Base-by-base conservation (phyloP, 2,329 filamentous ascomycete genomes). In the Ramichloridium luteum region DNA sequence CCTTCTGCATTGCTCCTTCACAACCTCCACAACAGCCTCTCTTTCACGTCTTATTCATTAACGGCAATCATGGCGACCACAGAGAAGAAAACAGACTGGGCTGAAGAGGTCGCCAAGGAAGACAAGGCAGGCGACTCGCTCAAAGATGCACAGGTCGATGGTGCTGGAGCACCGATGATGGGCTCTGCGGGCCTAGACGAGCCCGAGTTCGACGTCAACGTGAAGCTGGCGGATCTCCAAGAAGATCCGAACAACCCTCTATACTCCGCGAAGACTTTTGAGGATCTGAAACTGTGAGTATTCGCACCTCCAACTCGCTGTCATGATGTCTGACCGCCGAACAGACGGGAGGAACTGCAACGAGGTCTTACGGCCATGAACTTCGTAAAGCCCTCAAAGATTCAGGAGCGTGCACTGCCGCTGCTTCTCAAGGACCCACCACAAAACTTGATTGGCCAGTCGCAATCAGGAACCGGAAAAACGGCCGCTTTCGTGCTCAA, bases 381-480 rank as follows among this genome's bases (percentile, higher is more conserved):
- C 60, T 96, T 94, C 66, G 72, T 77, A 51, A 93, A 92, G 59
- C 90, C 90, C 1, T 96, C 90, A 35, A 98, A 98, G 64, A 93
- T 98, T 44, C 90, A 98, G 64, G 90, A 93, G 58, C 83, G 80
- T 47, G 90, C 90, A 1, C 71, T 98, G 12, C 90, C 90, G 16
- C 69, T 98, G 34, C 80, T 98, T 51, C 72, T 98, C 41, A 65
- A 72, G 47, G 68, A 93, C 52, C 88, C 90, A n/a, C 80, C 88
- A 1, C 70, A 70, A 43, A 96, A 96, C 60, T 80, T 98, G 71
- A 88, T 98, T 52, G 90, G 86, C 3, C 90, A 98, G 61, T 98
- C 90, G n/a, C 90, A 98, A 59, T 98, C 90, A 2, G 90, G 90
- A 47, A 98, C 90, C 13, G 90, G 90, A 52, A 98, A 98, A 67